Base-by-base conservation (phyloP, 2,329 filamentous ascomycete species). In the Botrytis fragariae region DNA sequence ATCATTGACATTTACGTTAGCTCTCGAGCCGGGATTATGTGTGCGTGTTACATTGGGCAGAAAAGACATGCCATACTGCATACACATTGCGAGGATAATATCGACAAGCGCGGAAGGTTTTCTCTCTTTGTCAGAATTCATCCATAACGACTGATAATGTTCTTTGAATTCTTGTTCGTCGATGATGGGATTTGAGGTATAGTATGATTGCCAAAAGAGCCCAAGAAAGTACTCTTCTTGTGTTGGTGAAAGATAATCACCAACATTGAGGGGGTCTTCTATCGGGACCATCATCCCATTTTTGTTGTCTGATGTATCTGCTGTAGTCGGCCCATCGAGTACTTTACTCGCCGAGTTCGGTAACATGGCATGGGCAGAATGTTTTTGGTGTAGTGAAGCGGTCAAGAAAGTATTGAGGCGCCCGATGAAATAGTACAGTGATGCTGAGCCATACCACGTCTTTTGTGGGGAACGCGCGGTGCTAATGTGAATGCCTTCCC, bases 31-130 rank as follows among this genome's bases (percentile, higher is more conserved):
- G 16, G 29, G 37, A 67, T 62, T 73, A 22, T 61, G 72, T 64
- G 71, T 48, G 35, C 71, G 73, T n/a, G 59, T 60, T n/a, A 72
- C 48, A 14, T 61, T 64, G n/a, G 75, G 69, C 39, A 79, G 12
- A 70, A 77, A 76, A 9, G 79, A 75, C 10, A 83, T 78, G 25
- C 83, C 83, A 57, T 84, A 84, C 77, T 88, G 86, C 81, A 88
- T 85, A 74, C 84, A 86, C 16, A 88, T 72, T 0, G 86, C 86
- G 25, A 88, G 77, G 48, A 87, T 79, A 37, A 88, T 87, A 73
- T 88, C 87, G 1, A 86, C 84, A 0, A 88, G 80, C 2, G 86
- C 83, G 4, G 86, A 88, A 3, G 83, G 81, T 71, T 83, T 83
- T 10, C 86, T 81, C 10, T 73, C 62, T 5, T 74, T 75, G 44